These are phyloP conservation scores for Phytophthora brassicae DNA, from an alignment of 352 stramenopile species.

Conservation along the genomic window DNA sequence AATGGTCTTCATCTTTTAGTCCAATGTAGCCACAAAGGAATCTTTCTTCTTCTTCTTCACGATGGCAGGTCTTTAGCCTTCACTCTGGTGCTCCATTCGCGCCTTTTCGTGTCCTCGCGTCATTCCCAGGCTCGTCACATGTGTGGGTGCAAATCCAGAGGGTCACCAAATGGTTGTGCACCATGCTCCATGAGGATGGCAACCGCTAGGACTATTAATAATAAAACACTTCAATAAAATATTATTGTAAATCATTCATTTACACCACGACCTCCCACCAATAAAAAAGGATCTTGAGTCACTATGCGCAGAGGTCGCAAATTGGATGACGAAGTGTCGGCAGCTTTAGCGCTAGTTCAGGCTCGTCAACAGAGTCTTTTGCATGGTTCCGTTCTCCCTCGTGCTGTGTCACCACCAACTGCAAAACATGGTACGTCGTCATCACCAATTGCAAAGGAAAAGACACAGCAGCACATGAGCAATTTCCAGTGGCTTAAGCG, in stretches of 20 bases:
- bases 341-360: conserved; percentile 20
- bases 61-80: not conserved
- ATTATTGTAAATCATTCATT: too few relatives aligned
- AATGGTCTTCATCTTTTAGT: not conserved
- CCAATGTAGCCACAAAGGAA: not conserved
- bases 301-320: conserved; percentile 14
- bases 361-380: conserved; percentile 20
- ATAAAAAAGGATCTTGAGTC: conserved; percentile 3
- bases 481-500: conserved; percentile 16
- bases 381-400: conserved; percentile 8
- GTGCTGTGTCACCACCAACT: not conserved
- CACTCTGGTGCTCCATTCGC: not conserved
- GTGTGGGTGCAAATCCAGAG: not conserved
- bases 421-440: not conserved
- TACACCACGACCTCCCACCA: too few relatives aligned
- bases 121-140: not conserved
- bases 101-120: not conserved
- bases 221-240: too few relatives aligned
- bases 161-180: too few relatives aligned
- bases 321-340: conserved; percentile 11
- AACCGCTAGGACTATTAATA: too few relatives aligned
- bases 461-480: not conserved
- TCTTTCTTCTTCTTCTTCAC: too few relatives aligned
- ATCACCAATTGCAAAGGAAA: not conserved
- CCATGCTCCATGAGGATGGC: too few relatives aligned